Evolutionary conservation across 345 rosid species (phyloP).

Genomic region (Luvunga scandens): DNA sequence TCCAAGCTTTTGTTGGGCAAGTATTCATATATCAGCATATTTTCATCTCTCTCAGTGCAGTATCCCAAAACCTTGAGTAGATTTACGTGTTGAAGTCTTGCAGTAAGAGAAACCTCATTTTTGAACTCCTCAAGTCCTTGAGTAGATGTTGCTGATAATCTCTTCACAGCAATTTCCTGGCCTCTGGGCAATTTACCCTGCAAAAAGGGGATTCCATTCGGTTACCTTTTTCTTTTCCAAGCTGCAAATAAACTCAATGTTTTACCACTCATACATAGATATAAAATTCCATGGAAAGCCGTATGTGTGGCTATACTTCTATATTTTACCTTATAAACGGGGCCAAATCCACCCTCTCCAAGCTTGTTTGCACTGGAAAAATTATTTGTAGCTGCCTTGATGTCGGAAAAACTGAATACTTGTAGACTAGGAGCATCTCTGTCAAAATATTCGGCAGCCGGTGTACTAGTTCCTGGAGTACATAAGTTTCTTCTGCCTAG

Average conservation of each 20-base stretch:
- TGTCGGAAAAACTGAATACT: slow-evolving; percentile 22
- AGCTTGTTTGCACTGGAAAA: slow-evolving; percentile 37
- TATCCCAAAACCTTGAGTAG: no score
- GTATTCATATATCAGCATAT: no score
- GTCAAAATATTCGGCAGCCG: neutral
- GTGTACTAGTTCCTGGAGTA: no score
- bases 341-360: slow-evolving; percentile 50
- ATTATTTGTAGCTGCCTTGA: slow-evolving; percentile 35
- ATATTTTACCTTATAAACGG: slow-evolving; percentile 35
- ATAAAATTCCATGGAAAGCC: neutral
- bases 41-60: no score
- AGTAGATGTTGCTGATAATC: slow-evolving; percentile 34
- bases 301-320: no score
- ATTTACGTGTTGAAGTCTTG: no score
- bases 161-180: slow-evolving; percentile 46
- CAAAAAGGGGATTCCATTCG: neutral
- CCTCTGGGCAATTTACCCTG: slow-evolving; percentile 31
- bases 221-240: no score
- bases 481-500: neutral
- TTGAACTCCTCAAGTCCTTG: no score
- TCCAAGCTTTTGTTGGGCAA: no score
- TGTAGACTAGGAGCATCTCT: slow-evolving; percentile 21
- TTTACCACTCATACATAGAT: neutral
- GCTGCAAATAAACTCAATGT: neutral
- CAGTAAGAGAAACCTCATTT: no score